Percentiles rank a stretch among this genome's conserved stretches.
phyloP scores from a whole-genome alignment of 306 rosid species.

The Sicyos baderoa region DNA sequence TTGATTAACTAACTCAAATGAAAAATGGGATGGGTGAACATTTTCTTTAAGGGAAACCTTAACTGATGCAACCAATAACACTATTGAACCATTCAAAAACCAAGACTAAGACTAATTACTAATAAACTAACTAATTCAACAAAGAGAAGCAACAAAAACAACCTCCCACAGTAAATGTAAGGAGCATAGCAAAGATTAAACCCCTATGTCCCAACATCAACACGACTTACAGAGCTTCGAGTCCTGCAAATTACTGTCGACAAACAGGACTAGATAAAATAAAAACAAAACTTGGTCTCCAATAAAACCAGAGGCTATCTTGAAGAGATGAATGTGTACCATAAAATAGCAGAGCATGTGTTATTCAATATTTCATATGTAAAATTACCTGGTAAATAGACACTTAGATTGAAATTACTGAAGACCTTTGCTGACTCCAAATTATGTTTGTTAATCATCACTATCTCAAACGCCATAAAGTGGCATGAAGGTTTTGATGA shows the following conservation, averaged over 20 bases:
- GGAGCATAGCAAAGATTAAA: background rate
- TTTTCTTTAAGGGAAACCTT: background rate
- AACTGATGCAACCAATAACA: background rate
- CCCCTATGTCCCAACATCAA: constrained; percentile 2
- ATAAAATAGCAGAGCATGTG: background rate
- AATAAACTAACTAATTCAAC: background rate
- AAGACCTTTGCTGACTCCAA: background rate
- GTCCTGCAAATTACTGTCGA: background rate
- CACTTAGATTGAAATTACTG: background rate
- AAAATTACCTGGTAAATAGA: constrained; percentile 13
- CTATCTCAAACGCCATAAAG: constrained; percentile 60
- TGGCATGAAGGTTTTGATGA: constrained; percentile 66
- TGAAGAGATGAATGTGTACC: background rate
- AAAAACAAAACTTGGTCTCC: background rate
- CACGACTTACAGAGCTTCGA: background rate
- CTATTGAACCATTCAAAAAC: background rate
- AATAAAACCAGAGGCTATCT: background rate
- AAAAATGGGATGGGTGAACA: background rate
- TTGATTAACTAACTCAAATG: background rate
- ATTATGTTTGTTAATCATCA: background rate
- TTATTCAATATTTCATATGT: background rate
- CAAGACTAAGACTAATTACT: background rate
- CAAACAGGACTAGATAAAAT: background rate
- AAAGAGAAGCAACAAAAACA: background rate
- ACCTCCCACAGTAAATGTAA: background rate